Conservation (phyloP, 2,329 filamentous ascomycete genomes). For the Monosporascus ibericus region DNA sequence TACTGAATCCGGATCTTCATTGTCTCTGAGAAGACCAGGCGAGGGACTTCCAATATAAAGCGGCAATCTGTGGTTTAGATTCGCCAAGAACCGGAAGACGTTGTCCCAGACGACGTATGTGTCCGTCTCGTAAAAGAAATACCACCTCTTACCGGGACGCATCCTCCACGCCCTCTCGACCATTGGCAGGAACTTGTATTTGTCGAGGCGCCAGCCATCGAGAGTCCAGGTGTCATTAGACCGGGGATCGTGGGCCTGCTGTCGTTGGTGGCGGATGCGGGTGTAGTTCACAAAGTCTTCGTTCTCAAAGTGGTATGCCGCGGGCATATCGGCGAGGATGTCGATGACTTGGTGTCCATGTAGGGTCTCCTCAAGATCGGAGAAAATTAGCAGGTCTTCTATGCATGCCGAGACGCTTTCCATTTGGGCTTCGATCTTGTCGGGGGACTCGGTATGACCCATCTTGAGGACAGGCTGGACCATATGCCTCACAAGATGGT, state of each 20-base stretch:
- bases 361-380: slow-evolving; percentile 42
- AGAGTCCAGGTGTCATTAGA: slow-evolving; percentile 21
- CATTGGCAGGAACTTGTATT: slow-evolving; percentile 53
- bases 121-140: slow-evolving; percentile 51
- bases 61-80: slow-evolving; percentile 36
- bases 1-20: slow-evolving; percentile 13
- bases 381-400: slow-evolving; percentile 39
- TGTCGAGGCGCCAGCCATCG: slow-evolving; percentile 47
- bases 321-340: slow-evolving; percentile 39
- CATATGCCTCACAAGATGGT: slow-evolving; percentile 13
- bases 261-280: slow-evolving; percentile 22
- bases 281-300: slow-evolving; percentile 35
- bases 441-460: slow-evolving; percentile 35
- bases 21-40: slow-evolving; percentile 29
- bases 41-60: slow-evolving; percentile 45
- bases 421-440: slow-evolving; percentile 40
- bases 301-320: slow-evolving; percentile 27
- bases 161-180: slow-evolving; percentile 42
- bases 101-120: slow-evolving; percentile 42
- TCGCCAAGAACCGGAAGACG: slow-evolving; percentile 42
- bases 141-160: slow-evolving; percentile 45
- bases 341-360: slow-evolving; percentile 38
- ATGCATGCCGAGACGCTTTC: slow-evolving; percentile 48
- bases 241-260: not conserved
- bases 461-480: slow-evolving; percentile 39